These are phyloP conservation scores for Phyllosticta citriasiana DNA, from an alignment of 2,329 filamentous ascomycete species.

Conservation along the genomic window DNA sequence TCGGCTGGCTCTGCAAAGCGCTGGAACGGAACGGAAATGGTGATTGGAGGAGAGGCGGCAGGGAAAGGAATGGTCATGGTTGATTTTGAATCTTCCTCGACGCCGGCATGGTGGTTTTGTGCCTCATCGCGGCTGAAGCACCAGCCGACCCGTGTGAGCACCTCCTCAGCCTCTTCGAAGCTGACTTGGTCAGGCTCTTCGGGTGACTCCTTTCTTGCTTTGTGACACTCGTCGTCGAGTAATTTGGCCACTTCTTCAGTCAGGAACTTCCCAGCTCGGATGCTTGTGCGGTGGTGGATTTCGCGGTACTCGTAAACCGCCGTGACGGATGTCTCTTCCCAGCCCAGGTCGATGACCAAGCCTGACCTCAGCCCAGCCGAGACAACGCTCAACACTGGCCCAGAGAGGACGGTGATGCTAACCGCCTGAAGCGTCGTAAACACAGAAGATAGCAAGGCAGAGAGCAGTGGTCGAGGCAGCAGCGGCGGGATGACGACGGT, in stretches of 20 bases:
- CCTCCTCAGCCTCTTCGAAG: constrained; percentile 75
- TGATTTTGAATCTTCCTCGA: constrained; percentile 23
- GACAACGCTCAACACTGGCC: constrained; percentile 61
- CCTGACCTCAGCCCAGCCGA: constrained; percentile 79
- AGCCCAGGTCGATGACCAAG: constrained; percentile 81
- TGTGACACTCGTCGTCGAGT: constrained; percentile 39
- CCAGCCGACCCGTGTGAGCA: constrained; percentile 68
- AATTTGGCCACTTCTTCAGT: constrained; percentile 59
- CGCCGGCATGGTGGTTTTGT: constrained; percentile 16
- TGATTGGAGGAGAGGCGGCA: constrained; percentile 31
- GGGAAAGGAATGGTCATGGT: constrained; percentile 26
- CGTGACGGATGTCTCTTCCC: constrained; percentile 80
- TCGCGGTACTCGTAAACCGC: constrained; percentile 87
- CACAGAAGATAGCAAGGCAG: constrained; percentile 62
- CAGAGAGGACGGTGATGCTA: constrained; percentile 69
- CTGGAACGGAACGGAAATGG: constrained; percentile 57
- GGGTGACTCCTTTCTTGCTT: constrained; percentile 15
- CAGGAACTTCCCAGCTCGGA: constrained; percentile 64
- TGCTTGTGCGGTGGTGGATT: constrained; percentile 57
- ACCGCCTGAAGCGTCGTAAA: constrained; percentile 76
- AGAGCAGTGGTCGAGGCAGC: constrained; percentile 68
- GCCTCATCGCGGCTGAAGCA: constrained; percentile 35
- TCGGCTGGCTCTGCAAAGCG: constrained; percentile 67
- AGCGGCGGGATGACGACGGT: constrained; percentile 67
- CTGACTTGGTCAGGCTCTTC: constrained; percentile 20